Evolutionary conservation across 768 basidiomycete genomes (phyloP), one percentile per base, ranked within the genome.

Genomic region (Trametes cubensis): DNA sequence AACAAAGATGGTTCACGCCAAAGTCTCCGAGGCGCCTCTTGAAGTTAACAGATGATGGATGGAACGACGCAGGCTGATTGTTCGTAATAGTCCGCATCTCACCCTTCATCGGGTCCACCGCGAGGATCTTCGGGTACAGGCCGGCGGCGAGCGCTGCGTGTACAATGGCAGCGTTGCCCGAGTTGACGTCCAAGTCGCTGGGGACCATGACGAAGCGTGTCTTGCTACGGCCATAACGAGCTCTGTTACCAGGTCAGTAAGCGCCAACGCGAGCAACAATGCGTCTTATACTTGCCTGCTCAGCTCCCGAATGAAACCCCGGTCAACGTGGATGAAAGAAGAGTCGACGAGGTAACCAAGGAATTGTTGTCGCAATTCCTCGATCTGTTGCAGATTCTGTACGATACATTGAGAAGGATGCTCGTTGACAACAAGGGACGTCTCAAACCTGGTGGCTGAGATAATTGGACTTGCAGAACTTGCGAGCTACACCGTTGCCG

Each of bases 41-140:
- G 74, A 94, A 94, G 73, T 99, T 98, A 63, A 96, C 83, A 0
- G 94, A 96, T 11, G 92, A 91, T 0, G 95, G 96, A 74, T 98
- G 96, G 71, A 96, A 91, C 28, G 81, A 80, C 1, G 84, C 87
- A 15, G 78, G 73, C 69, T 92, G 92, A 68, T 90, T 92, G 72
- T 95, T 97, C 23, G 84, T 81, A 41, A 95, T 81, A 0, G 93
- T 98, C 57, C 83, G 82, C 78, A 97, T 78, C 57, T 89, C 85
- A 15, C 83, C 83, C 38, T 66, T 67, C 71, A 74, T 71, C 0
- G 73, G 67, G 57, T 95, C 92, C n/a, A 94, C 73, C 3, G 80
- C 77, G 42, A 98, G 78, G 28, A 99, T 81, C 74, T 95, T 98
- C 6, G 96, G 96, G 72, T 94, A 98, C 44, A 99, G 75, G 4